Conservation (phyloP, 306 rosid species). For the Canavalia ensiformis region DNA sequence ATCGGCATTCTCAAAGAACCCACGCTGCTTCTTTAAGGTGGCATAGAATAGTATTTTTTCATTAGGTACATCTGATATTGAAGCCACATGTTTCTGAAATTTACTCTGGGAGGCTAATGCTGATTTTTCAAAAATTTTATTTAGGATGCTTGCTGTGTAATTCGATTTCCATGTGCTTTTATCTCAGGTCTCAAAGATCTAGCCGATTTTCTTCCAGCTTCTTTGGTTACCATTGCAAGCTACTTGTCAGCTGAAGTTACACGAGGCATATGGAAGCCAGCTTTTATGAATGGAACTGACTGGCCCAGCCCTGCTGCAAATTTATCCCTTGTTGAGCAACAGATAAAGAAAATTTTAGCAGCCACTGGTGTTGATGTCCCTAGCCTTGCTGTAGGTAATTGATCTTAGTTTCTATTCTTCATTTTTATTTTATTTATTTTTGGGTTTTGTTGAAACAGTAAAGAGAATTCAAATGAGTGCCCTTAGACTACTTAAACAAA, state of each 20-base stretch:
- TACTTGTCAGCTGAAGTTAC: slow-evolving; percentile 96
- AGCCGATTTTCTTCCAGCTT: slow-evolving; percentile 90
- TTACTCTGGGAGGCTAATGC: slow-evolving; percentile 18
- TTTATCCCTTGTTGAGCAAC: slow-evolving; percentile 81
- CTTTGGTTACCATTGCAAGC: slow-evolving; percentile 87
- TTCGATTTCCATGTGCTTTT: slow-evolving; percentile 40
- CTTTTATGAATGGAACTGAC: slow-evolving; percentile 91
- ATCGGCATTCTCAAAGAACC: not conserved
- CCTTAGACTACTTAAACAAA: not conserved
- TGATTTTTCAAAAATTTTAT: slow-evolving; percentile 14
- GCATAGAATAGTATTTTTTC: slow-evolving; percentile 3
- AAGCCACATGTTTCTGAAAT: slow-evolving; percentile 21
- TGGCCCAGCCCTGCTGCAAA: slow-evolving; percentile 99
- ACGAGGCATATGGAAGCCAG: slow-evolving; percentile 98
- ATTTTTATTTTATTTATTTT: not conserved
- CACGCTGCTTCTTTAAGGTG: slow-evolving; percentile 24
- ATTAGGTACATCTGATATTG: slow-evolving; percentile 10
- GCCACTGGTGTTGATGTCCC: slow-evolving; percentile 96
- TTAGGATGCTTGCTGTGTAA: slow-evolving; percentile 43
- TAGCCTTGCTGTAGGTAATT: slow-evolving; percentile 84
- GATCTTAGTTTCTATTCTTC: slow-evolving; percentile 37
- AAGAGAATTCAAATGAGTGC: not conserved
- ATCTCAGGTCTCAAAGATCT: slow-evolving; percentile 89
- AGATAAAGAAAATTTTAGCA: slow-evolving; percentile 83
- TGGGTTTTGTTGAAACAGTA: not conserved